A percentile compares a stretch with the other conserved stretches of the same genome.
Conservation (phyloP, 192 early-diverging fungal genomes). For the Obelidium mucronatum region DNA sequence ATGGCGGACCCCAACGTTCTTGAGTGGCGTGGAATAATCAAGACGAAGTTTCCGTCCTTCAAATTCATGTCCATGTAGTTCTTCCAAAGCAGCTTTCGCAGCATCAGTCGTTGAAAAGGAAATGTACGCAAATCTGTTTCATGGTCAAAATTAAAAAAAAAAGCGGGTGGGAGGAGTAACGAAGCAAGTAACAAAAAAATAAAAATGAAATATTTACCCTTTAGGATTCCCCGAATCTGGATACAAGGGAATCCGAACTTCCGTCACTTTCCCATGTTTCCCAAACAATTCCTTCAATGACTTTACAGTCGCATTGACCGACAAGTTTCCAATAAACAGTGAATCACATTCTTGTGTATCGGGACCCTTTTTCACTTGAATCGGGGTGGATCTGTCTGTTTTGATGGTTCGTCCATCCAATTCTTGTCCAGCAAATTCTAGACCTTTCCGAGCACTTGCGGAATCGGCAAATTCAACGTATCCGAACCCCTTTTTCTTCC, state of each 20-base stretch:
- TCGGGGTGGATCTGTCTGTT: constrained; percentile 59
- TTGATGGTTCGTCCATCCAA: constrained; percentile 78
- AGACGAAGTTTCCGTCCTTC: constrained; percentile 84
- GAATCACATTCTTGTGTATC: constrained; percentile 60
- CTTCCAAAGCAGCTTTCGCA: constrained; percentile 65
- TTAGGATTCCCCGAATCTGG: constrained; percentile 72
- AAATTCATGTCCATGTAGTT: constrained; percentile 78
- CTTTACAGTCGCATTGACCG: constrained; percentile 71
- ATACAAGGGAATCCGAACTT: constrained; percentile 76
- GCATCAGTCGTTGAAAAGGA: constrained; percentile 51
- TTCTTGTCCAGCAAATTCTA: constrained; percentile 82
- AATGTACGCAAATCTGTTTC: constrained; percentile 58
- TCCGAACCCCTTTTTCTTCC: constrained; percentile 71
- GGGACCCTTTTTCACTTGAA: neutral
- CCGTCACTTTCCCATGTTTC: constrained; percentile 60
- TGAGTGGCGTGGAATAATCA: constrained; percentile 75
- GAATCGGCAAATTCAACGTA: constrained; percentile 60
- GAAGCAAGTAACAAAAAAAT: neutral
- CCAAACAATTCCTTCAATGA: constrained; percentile 61
- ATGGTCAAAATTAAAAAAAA: too few species aligned
- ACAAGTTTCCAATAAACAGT: constrained; percentile 83
- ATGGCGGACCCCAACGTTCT: constrained; percentile 42
- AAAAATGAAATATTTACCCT: constrained; percentile 55
- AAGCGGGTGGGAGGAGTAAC: neutral
- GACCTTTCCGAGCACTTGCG: constrained; percentile 71